A percentile compares a stretch with the other conserved stretches of the same genome.
Evolutionary conservation across 2,329 filamentous ascomycete genomes (phyloP).

Genomic region (Fusarium anthophilum): DNA sequence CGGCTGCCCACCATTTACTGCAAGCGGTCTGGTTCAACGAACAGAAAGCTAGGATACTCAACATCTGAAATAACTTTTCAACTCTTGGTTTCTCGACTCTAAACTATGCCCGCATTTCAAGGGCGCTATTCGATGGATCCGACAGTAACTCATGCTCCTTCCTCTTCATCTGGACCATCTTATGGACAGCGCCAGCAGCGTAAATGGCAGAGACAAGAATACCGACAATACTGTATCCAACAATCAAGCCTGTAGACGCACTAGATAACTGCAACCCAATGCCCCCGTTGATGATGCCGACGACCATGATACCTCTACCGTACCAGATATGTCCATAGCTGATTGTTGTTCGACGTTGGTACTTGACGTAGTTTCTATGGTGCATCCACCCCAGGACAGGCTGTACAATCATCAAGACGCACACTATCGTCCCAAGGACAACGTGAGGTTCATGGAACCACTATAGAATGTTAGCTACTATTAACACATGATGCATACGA

Average conservation of each 20-base stretch:
- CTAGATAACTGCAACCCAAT: background rate
- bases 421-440: background rate
- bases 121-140: background rate
- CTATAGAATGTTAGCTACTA: background rate
- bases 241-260: background rate
- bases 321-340: conserved; percentile 4
- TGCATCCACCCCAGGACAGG: conserved; percentile 2
- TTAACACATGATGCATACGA: rapidly evolving
- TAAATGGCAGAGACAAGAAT: background rate
- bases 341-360: background rate
- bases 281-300: background rate
- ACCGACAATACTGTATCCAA: background rate
- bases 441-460: background rate
- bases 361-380: background rate
- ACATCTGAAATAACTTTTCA: too few relatives aligned
- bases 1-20: background rate
- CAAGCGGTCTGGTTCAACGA: background rate
- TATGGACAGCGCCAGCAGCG: background rate
- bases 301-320: background rate
- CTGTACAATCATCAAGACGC: background rate
- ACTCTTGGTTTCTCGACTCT: background rate
- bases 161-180: background rate
- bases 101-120: background rate
- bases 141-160: background rate
- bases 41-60: background rate